Evolutionary conservation across 139 green algal genomes (phyloP).

Genomic region (Klebsormidium nitens): DNA sequence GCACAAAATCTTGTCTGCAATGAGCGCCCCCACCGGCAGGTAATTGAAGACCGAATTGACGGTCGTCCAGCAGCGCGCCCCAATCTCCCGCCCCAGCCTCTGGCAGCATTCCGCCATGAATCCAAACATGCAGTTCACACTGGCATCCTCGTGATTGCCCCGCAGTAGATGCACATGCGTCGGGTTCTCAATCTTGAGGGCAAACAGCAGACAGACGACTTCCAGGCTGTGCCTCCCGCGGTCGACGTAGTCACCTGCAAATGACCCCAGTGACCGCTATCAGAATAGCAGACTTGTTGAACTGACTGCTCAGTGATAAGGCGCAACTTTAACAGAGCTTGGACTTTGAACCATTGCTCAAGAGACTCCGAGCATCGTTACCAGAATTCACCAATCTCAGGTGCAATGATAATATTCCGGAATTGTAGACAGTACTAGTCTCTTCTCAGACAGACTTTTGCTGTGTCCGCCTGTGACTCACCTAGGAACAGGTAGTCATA

Average conservation of each 20-base stretch:
- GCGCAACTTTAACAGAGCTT: too few relatives aligned
- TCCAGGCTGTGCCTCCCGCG: constrained; percentile 62
- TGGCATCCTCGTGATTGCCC: constrained; percentile 18
- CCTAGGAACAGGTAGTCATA: constrained; percentile 92
- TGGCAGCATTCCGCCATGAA: constrained; percentile 51
- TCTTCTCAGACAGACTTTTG: too few relatives aligned
- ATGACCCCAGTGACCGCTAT: too few relatives aligned
- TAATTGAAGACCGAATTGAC: constrained; percentile 97
- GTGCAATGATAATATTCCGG: too few relatives aligned
- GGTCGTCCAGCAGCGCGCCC: constrained; percentile 51
- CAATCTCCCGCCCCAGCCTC: constrained; percentile 91
- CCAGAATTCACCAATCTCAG: too few relatives aligned
- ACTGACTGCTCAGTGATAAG: too few relatives aligned
- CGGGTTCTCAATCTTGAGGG: constrained; percentile 65
- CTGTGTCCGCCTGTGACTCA: too few relatives aligned
- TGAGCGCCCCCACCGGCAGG: constrained; percentile 80
- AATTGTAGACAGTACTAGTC: too few relatives aligned
- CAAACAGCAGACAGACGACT: constrained; percentile 89
- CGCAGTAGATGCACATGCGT: constrained; percentile 2
- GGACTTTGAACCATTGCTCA: too few relatives aligned
- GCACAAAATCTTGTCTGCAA: constrained; percentile 84
- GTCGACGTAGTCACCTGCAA: constrained; percentile 96
- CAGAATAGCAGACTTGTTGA: too few relatives aligned
- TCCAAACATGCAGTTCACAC: constrained; percentile 1
- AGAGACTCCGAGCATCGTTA: too few relatives aligned